Conservation (phyloP, 192 early-diverging fungal genomes). For the Phycomyces nitens region DNA sequence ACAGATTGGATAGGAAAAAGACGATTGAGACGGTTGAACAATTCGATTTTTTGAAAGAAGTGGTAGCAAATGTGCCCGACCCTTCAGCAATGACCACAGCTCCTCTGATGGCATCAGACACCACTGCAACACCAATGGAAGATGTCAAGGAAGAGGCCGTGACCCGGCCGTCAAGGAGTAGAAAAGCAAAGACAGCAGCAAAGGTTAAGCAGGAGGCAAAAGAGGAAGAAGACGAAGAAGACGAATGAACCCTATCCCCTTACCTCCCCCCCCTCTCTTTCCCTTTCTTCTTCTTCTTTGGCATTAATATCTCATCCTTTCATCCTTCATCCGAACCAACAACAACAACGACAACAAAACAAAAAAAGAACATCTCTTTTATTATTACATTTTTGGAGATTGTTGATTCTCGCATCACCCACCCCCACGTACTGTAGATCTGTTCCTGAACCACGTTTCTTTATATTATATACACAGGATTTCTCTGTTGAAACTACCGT, state of each 20-base stretch:
- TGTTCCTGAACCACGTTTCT: too few relatives aligned
- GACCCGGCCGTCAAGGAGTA: slow-evolving; percentile 3
- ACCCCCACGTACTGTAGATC: too few relatives aligned
- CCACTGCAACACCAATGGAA: slow-evolving; percentile 1
- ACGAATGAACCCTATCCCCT: neutral
- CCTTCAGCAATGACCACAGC: slow-evolving; percentile 32
- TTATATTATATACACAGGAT: too few relatives aligned
- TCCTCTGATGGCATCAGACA: neutral
- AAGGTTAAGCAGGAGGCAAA: slow-evolving; percentile 2
- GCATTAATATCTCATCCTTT: too few relatives aligned
- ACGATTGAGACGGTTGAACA: slow-evolving; percentile 78
- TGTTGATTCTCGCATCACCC: too few relatives aligned
- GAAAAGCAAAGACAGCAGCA: slow-evolving; percentile 7
- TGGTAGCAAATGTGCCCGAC: slow-evolving; percentile 81
- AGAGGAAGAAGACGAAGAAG: slow-evolving; percentile 16
- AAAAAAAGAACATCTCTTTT: too few relatives aligned
- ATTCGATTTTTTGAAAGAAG: slow-evolving; percentile 92
- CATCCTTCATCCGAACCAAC: too few relatives aligned
- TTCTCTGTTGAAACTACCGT: too few relatives aligned
- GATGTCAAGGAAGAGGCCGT: slow-evolving; percentile 13
- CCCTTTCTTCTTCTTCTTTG: too few relatives aligned
- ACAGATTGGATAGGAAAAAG: slow-evolving; percentile 56
- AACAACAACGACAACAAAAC: too few relatives aligned
- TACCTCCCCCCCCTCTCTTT: neutral
- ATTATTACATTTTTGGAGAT: too few relatives aligned